These are phyloP conservation scores for Hypocreales sp. DNA, from an alignment of 2,329 filamentous ascomycete genomes.

Conservation along the genomic window DNA sequence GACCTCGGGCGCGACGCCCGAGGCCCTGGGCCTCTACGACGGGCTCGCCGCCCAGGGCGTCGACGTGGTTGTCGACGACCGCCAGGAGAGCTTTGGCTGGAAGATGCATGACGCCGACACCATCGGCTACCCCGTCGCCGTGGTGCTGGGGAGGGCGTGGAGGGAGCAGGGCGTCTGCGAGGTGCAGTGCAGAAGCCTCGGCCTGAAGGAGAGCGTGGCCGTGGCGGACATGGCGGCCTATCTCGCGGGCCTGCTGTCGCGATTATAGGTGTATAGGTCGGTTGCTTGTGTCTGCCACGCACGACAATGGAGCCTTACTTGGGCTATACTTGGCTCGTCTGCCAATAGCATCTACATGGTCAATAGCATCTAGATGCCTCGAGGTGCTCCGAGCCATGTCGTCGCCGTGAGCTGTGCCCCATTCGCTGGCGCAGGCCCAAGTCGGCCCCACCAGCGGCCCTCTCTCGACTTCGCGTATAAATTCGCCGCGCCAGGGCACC, in stretches of 20 bases:
- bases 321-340: no score
- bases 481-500: no score
- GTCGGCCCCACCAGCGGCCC: no score
- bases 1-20: conserved; percentile 25
- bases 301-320: no score
- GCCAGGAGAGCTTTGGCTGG: conserved; percentile 54
- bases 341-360: no score
- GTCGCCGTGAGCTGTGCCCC: no score
- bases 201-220: conserved; percentile 42
- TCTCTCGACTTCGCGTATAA: no score
- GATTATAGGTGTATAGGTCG: conserved; percentile 33
- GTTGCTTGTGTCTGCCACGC: no score
- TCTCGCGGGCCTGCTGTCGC: conserved; percentile 28
- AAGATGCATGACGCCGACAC: conserved; percentile 84
- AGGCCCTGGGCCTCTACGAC: conserved; percentile 49
- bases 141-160: conserved; percentile 66
- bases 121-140: conserved; percentile 71
- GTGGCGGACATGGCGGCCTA: conserved; percentile 26
- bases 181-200: conserved; percentile 61
- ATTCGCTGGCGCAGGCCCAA: no score
- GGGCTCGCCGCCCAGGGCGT: conserved; percentile 25
- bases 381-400: no score
- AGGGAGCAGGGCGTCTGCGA: conserved; percentile 43
- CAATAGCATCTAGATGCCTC: no score
- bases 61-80: conserved; percentile 64